phyloP scores from a whole-genome alignment of 1,284 basidiomycete genomes.

The Cystobasidium pallidum region DNA sequence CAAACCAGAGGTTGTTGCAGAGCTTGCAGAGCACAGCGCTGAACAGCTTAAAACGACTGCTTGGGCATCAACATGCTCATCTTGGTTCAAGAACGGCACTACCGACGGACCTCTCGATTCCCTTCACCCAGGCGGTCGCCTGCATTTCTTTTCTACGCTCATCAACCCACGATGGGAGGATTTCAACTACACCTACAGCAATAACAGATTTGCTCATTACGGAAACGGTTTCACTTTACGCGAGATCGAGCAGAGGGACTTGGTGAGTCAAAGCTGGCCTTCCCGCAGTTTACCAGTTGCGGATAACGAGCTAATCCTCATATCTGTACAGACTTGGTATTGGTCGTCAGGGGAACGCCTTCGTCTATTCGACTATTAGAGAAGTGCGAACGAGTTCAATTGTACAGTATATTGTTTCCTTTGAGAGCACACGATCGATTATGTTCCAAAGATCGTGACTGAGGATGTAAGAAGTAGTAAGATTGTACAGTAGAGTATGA shows the following conservation, averaged over 20 bases:
- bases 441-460: too few species aligned
- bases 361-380: slow-evolving; percentile 14
- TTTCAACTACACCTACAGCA: slow-evolving; percentile 49
- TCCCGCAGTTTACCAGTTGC: not conserved
- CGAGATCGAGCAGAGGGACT: slow-evolving; percentile 46
- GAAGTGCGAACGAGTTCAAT: not conserved
- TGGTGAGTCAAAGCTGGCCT: slow-evolving; percentile 12
- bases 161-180: slow-evolving; percentile 47
- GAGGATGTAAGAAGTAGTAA: not conserved
- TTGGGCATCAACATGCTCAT: slow-evolving; percentile 39
- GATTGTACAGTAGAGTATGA: not conserved
- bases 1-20: slow-evolving; percentile 37
- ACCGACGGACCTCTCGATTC: slow-evolving; percentile 39
- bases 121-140: slow-evolving; percentile 37
- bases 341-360: slow-evolving; percentile 36
- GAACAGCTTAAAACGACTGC: slow-evolving; percentile 42
- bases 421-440: too few species aligned
- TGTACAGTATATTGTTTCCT: too few species aligned
- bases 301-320: not conserved
- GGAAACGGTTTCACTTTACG: slow-evolving; percentile 52
- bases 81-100: slow-evolving; percentile 44
- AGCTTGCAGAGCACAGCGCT: slow-evolving; percentile 33
- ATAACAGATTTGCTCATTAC: slow-evolving; percentile 52
- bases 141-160: slow-evolving; percentile 51
- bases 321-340: slow-evolving; percentile 29